Percentiles rank a stretch among this genome's conserved stretches.
phyloP scores from a whole-genome alignment of 352 stramenopile species.

The Pythium volutum region DNA sequence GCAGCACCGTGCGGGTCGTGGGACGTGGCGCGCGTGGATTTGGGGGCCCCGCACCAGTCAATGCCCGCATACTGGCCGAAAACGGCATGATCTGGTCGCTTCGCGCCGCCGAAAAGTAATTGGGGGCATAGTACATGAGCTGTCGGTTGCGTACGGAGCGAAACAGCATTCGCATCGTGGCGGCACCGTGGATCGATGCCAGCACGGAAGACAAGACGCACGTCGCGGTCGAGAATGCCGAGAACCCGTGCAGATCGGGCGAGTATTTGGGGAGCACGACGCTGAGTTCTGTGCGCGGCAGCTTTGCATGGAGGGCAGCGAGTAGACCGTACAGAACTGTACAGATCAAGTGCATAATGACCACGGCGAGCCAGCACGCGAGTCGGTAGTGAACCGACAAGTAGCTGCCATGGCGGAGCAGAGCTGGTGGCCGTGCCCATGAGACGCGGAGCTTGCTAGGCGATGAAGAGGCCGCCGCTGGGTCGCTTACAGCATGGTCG shows the following conservation, averaged over 20 bases:
- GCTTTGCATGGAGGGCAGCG: constrained; percentile 6
- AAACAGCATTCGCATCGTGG: constrained; percentile 13
- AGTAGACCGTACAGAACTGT: neutral
- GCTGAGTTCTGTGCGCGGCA: constrained; percentile 7
- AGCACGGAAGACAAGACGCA: neutral
- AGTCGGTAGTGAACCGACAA: constrained; percentile 5
- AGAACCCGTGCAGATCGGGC: neutral
- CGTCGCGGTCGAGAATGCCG: neutral
- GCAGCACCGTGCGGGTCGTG: neutral
- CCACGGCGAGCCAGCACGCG: constrained; percentile 13
- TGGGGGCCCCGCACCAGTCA: neutral
- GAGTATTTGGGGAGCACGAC: constrained; percentile 7
- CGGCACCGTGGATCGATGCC: constrained; percentile 1
- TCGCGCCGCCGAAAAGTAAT: constrained; percentile 9
- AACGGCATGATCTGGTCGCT: constrained; percentile 27
- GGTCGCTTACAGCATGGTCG: neutral
- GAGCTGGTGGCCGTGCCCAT: neutral
- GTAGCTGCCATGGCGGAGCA: neutral
- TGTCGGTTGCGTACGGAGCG: constrained; percentile 10
- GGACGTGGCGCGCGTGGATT: constrained; percentile 1
- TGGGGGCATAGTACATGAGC: constrained; percentile 28
- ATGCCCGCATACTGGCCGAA: constrained; percentile 13
- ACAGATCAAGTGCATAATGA: constrained; percentile 9
- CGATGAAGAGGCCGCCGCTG: constrained; percentile 5
- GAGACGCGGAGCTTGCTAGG: constrained; percentile 13